These are phyloP conservation scores for Botrytis paeoniae DNA, from an alignment of 2,329 filamentous ascomycete species.

Conservation along the genomic window DNA sequence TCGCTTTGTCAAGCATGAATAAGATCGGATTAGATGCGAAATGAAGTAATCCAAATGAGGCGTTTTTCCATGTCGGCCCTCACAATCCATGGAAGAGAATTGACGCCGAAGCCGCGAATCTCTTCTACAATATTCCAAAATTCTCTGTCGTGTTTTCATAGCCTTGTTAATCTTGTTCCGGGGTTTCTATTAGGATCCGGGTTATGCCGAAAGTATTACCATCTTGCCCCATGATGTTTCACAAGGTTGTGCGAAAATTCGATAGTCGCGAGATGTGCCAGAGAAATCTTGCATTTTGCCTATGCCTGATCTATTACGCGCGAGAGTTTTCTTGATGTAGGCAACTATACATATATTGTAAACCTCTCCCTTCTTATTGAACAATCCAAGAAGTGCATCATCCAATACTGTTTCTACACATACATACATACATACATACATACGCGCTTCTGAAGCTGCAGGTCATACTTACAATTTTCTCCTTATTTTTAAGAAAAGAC, in stretches of 20 bases:
- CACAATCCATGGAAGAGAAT: background rate
- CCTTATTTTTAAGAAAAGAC: too few species aligned
- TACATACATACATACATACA: background rate
- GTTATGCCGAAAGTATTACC: background rate
- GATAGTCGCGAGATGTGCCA: background rate
- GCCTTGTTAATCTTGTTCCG: background rate
- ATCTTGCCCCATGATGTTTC: constrained; percentile 5
- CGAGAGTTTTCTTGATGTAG: background rate
- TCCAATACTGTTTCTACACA: background rate
- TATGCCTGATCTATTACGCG: background rate
- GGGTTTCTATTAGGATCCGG: background rate
- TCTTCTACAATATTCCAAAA: background rate
- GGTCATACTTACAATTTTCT: background rate
- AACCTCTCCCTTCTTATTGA: background rate
- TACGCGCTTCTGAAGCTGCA: background rate
- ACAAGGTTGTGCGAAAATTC: background rate
- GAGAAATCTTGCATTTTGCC: background rate
- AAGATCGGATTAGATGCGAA: background rate
- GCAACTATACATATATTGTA: constrained; percentile 14
- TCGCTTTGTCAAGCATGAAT: background rate
- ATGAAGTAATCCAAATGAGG: background rate
- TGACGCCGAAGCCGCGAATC: background rate
- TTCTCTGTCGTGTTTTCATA: background rate
- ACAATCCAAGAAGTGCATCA: background rate
- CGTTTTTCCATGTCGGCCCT: background rate